These are phyloP conservation scores for Scedosporium minutisporum DNA, from an alignment of 2,329 filamentous ascomycete species.

Conservation along the genomic window DNA sequence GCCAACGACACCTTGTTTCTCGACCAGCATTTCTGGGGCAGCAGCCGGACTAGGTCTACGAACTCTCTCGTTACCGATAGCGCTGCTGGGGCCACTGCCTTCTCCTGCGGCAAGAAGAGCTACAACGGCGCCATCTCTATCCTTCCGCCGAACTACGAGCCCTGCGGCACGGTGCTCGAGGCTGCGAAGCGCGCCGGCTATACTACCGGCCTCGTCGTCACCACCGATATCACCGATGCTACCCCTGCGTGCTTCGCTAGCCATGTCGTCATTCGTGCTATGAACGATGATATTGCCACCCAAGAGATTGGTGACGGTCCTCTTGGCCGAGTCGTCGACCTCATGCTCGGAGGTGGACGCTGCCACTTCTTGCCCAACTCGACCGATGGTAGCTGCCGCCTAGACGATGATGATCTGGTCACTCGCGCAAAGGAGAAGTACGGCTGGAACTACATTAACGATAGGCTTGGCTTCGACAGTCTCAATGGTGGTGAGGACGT, in stretches of 20 bases:
- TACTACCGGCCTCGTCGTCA: conserved; percentile 87
- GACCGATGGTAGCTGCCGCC: conserved; percentile 70
- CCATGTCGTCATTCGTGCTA: conserved; percentile 68
- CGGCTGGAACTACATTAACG: conserved; percentile 70
- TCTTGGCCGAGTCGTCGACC: conserved; percentile 76
- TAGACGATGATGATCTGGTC: conserved; percentile 67
- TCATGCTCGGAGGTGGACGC: conserved; percentile 86
- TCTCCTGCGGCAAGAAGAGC: conserved; percentile 84
- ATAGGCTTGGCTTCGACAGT: conserved; percentile 64
- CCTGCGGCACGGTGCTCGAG: conserved; percentile 87
- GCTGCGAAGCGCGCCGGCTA: conserved; percentile 89
- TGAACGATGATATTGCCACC: conserved; percentile 84
- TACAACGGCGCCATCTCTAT: conserved; percentile 96
- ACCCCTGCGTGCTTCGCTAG: conserved; percentile 92
- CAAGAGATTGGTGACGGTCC: conserved; percentile 87
- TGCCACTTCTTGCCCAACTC: conserved; percentile 88
- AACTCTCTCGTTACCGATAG: conserved; percentile 87
- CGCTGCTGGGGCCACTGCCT: conserved; percentile 93
- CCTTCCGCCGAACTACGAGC: conserved; percentile 71
- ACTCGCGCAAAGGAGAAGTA: conserved; percentile 61
- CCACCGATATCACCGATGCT: conserved; percentile 88
- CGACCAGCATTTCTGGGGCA: conserved; percentile 83
- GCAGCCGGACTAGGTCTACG: conserved; percentile 75
- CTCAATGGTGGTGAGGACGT: conserved; percentile 58
- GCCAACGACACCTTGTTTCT: conserved; percentile 67